A percentile compares a stretch with the other conserved stretches of the same genome.
phyloP scores from a whole-genome alignment of 805 yeast species.

The Candida berthetii region DNA sequence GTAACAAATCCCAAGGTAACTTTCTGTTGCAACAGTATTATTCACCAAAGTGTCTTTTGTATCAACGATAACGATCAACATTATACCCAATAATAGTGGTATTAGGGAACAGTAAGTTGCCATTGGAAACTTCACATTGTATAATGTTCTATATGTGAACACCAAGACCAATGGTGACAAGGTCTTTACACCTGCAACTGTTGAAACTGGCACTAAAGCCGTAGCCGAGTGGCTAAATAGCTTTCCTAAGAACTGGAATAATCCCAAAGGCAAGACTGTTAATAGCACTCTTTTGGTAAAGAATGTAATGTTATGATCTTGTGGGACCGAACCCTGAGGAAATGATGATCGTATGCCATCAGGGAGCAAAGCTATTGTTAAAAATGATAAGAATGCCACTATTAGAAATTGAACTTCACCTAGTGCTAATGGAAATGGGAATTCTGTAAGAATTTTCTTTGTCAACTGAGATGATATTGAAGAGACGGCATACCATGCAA shows the following conservation, averaged over 20 bases:
- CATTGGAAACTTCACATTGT: slow-evolving; percentile 42
- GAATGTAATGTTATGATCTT: slow-evolving; percentile 13
- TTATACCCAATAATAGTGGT: slow-evolving; percentile 48
- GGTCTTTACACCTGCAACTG: slow-evolving; percentile 67
- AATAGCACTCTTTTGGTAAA: slow-evolving; percentile 31
- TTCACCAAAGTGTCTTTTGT: slow-evolving; percentile 27
- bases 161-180: slow-evolving; percentile 59
- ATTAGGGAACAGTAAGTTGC: slow-evolving; percentile 44
- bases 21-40: slow-evolving; percentile 30
- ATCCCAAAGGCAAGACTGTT: slow-evolving; percentile 55
- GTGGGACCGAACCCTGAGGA: slow-evolving; percentile 52
- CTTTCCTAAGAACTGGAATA: slow-evolving; percentile 62
- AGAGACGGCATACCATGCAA: slow-evolving; percentile 57
- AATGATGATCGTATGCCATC: slow-evolving; percentile 24
- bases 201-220: slow-evolving; percentile 57
- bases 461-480: slow-evolving; percentile 62
- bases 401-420: slow-evolving; percentile 59
- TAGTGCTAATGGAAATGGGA: slow-evolving; percentile 56
- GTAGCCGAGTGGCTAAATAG: slow-evolving; percentile 59
- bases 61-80: slow-evolving; percentile 27
- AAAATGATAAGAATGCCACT: slow-evolving; percentile 36
- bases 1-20: slow-evolving; percentile 56
- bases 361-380: slow-evolving; percentile 30
- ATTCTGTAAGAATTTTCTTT: slow-evolving; percentile 44
- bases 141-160: slow-evolving; percentile 43